Evolutionary conservation across 768 basidiomycete genomes (phyloP), one percentile per base, ranked within the genome.

Genomic region (Mycena leptocephala): DNA sequence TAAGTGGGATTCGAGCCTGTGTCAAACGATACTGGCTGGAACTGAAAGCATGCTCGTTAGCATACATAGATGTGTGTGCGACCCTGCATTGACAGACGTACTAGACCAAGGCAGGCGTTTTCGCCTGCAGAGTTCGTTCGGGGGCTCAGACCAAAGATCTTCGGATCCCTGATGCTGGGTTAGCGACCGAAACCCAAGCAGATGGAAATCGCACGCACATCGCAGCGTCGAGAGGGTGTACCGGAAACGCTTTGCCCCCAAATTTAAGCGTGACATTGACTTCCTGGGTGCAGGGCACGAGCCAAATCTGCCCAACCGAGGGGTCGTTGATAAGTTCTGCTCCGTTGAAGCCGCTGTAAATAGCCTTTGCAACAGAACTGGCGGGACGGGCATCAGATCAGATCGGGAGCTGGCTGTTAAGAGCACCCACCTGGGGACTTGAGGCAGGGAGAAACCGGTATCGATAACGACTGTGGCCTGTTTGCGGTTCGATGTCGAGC

Each of bases 1-100:
- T 94, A 96, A 81, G 74, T 78, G 18, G 77, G 77, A 37, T 59
- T 63, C 32, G 8, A 93, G 89, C 76, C 94, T 93, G 32, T 94
- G 89, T 51, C 95, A 77, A 86, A 93, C 93, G 85, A 95, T 77
- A 95, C 94, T 2, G 95, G 95, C 88, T 96, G 95, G 88, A 95
- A 96, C 91, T 95, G 78, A 37, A 65, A 39, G 18, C 13, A 26
- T 8, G 8, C 24, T 28, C 43, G 55, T 43, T 35, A 72, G 16
- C 37, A 26, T 9, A 24, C 16, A n/a, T 8, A 11, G 18, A 7
- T 8, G n/a, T 24, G 1, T 81, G 72, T 74, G 46, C 51, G 61
- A 51, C n/a, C n/a, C n/a, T n/a, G 62, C 22, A 51, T 22, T 20
- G 26, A 35, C 9, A 24, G 39, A 89, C 93, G 81, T 81, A 95